These are phyloP conservation scores for Paraconiothyrium sp. DNA, from an alignment of 2,329 filamentous ascomycete species.

Conservation along the genomic window DNA sequence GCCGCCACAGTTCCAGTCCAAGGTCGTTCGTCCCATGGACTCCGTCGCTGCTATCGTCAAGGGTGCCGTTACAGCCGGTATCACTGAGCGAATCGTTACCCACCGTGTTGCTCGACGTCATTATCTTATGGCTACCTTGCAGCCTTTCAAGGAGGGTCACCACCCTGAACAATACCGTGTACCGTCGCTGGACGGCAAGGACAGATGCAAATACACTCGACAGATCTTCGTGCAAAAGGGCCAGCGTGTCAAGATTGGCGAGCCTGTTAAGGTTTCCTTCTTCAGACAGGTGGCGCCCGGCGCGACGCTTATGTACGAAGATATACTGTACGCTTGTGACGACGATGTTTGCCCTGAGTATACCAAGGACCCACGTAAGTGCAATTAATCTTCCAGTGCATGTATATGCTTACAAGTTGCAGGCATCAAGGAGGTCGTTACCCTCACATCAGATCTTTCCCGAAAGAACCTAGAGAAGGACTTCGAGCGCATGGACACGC, in stretches of 20 bases:
- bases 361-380: constrained; percentile 98
- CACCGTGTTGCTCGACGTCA: constrained; percentile 96
- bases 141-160: constrained; percentile 98
- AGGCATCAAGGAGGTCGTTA: constrained; percentile 99
- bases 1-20: constrained; percentile 96
- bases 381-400: background rate
- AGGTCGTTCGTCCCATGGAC: constrained; percentile 98
- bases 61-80: constrained; percentile 95
- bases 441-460: constrained; percentile 93
- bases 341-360: constrained; percentile 98
- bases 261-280: constrained; percentile 98
- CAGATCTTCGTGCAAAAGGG: constrained; percentile 99
- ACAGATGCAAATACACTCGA: constrained; percentile 97
- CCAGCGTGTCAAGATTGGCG: constrained; percentile 98
- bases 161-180: constrained; percentile 98
- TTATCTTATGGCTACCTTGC: constrained; percentile 98
- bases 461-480: constrained; percentile 99
- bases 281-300: constrained; percentile 98
- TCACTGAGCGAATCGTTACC: constrained; percentile 95
- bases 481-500: constrained; percentile 99
- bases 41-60: constrained; percentile 98
- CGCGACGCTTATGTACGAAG: constrained; percentile 98
- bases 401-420: constrained; percentile 8
- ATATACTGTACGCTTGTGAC: constrained; percentile 96
- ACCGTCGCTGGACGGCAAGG: constrained; percentile 94